Evolutionary conservation across 2,329 filamentous ascomycete genomes (phyloP).

Genomic region (Paracamarosporium sp.): DNA sequence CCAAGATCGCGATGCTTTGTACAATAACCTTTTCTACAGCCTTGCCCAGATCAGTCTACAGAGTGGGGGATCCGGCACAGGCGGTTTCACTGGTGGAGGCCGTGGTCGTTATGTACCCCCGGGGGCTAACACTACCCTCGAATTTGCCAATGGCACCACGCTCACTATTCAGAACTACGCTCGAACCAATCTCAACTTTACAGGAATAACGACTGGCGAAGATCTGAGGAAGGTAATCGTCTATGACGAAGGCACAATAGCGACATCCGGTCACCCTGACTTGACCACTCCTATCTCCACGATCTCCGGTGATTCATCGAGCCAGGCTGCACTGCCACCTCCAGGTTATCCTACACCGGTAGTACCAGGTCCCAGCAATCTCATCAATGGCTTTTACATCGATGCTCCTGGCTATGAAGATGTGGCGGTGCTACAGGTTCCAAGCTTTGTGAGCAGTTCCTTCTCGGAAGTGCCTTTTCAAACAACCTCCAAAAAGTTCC

Average conservation of each 20-base stretch:
- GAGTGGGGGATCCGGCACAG: conserved; percentile 47
- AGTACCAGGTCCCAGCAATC: conserved; percentile 45
- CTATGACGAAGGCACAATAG: conserved; percentile 12
- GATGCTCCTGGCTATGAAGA: conserved; percentile 51
- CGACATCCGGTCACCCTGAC: conserved; percentile 2
- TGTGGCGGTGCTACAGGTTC: conserved; percentile 53
- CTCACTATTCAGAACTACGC: conserved; percentile 53
- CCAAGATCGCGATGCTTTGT: conserved; percentile 66
- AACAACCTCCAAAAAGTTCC: conserved; percentile 47
- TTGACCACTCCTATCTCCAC: background rate
- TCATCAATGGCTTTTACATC: conserved; percentile 56
- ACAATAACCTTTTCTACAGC: conserved; percentile 59
- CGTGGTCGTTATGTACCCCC: conserved; percentile 53
- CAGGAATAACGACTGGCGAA: conserved; percentile 47
- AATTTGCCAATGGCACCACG: conserved; percentile 53
- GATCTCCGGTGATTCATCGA: background rate
- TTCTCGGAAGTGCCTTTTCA: conserved; percentile 44
- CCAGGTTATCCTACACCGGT: conserved; percentile 54
- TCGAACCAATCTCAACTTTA: conserved; percentile 46
- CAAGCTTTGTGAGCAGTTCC: conserved; percentile 46
- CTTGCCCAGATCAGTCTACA: conserved; percentile 52
- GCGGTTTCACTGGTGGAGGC: conserved; percentile 53
- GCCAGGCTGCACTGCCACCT: conserved; percentile 19
- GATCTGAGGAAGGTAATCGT: conserved; percentile 50
- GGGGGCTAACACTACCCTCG: conserved; percentile 51